Evolutionary conservation across 2,329 filamentous ascomycete species (phyloP).

Genomic region (Penicillium hesseltinei): DNA sequence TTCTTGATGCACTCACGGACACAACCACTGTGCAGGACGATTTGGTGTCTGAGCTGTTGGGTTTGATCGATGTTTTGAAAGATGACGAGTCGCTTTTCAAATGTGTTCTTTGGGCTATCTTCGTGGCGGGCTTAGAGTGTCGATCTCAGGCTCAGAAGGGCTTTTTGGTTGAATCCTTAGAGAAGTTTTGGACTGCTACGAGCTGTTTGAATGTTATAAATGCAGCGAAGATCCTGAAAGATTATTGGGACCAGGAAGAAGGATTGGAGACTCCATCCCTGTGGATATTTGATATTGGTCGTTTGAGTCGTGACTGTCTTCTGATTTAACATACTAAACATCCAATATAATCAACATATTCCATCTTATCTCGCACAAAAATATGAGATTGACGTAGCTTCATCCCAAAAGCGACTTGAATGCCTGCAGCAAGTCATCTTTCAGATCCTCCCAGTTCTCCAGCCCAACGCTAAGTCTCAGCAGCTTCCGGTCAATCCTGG

Average conservation of each 20-base stretch:
- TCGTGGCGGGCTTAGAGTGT: conserved; percentile 34
- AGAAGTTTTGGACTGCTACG: conserved; percentile 32
- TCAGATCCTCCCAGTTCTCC: conserved; percentile 79
- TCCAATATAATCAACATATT: neutral
- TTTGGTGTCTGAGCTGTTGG: conserved; percentile 26
- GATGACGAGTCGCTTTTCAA: conserved; percentile 30
- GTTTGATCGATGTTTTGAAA: conserved; percentile 25
- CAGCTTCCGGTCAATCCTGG: conserved; percentile 65
- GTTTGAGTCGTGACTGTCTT: conserved; percentile 31
- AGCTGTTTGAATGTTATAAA: conserved; percentile 35
- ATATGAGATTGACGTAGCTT: neutral
- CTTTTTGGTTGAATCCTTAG: conserved; percentile 26
- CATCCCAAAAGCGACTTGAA: conserved; percentile 1
- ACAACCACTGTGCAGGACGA: conserved; percentile 16
- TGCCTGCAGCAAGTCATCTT: conserved; percentile 61
- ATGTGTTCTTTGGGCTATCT: conserved; percentile 37
- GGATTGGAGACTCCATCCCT: conserved; percentile 7
- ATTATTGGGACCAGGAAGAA: conserved; percentile 25
- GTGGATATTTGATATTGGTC: conserved; percentile 35
- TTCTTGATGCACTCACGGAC: conserved; percentile 27
- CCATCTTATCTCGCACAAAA: too few species aligned
- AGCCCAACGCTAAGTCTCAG: conserved; percentile 81
- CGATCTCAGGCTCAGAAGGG: conserved; percentile 21
- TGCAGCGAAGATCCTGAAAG: conserved; percentile 29
- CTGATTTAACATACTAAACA: conserved; percentile 21